phyloP scores from a whole-genome alignment of 805 yeast genomes.

The Myxozyma melibiosi region DNA sequence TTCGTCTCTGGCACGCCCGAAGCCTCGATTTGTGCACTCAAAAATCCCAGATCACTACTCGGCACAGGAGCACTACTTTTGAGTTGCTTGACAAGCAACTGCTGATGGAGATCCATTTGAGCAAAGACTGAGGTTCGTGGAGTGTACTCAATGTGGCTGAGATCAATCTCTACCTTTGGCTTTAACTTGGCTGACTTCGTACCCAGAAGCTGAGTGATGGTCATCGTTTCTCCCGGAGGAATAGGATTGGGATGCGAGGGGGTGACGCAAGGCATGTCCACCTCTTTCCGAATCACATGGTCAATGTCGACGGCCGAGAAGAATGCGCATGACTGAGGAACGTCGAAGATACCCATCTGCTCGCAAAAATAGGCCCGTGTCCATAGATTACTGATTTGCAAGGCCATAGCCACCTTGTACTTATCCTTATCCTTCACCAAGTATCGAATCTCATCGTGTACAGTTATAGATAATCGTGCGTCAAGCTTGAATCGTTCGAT shows the following conservation, averaged over 20 bases:
- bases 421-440: slow-evolving; percentile 72
- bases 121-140: slow-evolving; percentile 29
- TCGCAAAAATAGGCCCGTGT: slow-evolving; percentile 94
- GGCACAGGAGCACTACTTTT: slow-evolving; percentile 26
- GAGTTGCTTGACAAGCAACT: slow-evolving; percentile 8
- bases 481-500: slow-evolving; percentile 62
- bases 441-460: slow-evolving; percentile 92
- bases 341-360: slow-evolving; percentile 81
- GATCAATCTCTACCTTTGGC: slow-evolving; percentile 6
- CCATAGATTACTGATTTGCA: slow-evolving; percentile 92
- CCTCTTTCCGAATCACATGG: slow-evolving; percentile 85
- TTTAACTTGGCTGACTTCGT: slow-evolving; percentile 7
- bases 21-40: slow-evolving; percentile 29
- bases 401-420: slow-evolving; percentile 74
- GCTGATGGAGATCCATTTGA: slow-evolving; percentile 24
- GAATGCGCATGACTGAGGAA: slow-evolving; percentile 95
- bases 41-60: slow-evolving; percentile 23
- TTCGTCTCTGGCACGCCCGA: slow-evolving; percentile 24
- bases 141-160: slow-evolving; percentile 7
- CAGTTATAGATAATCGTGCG: slow-evolving; percentile 81
- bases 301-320: slow-evolving; percentile 94
- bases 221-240: slow-evolving; percentile 76
- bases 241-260: slow-evolving; percentile 78
- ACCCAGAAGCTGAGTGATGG: slow-evolving; percentile 47
- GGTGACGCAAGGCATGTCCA: slow-evolving; percentile 85